Evolutionary conservation across 1,139 yeast species (phyloP).

Genomic region (Nadsonia commutata): DNA sequence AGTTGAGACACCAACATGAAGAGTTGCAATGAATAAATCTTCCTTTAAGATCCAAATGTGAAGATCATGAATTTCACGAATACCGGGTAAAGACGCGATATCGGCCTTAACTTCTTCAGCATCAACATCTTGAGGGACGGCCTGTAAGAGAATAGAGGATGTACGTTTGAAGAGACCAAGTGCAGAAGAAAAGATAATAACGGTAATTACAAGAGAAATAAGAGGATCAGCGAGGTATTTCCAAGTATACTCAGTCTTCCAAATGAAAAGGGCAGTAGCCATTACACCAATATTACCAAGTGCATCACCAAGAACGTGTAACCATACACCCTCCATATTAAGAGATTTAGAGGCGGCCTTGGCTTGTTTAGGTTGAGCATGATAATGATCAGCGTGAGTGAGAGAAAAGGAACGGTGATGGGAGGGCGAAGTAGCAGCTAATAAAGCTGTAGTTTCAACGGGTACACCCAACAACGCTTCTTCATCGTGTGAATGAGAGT

Average conservation of each 20-base stretch:
- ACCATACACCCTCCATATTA: slow-evolving; percentile 94
- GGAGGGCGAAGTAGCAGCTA: slow-evolving; percentile 5
- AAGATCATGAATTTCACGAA: slow-evolving; percentile 80
- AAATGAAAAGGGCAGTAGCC: slow-evolving; percentile 72
- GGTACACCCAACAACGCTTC: slow-evolving; percentile 3
- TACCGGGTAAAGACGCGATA: slow-evolving; percentile 51
- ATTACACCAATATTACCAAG: slow-evolving; percentile 92
- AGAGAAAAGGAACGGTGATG: slow-evolving; percentile 8
- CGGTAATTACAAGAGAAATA: slow-evolving; percentile 71
- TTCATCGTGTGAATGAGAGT: slow-evolving; percentile 13
- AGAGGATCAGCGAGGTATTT: slow-evolving; percentile 74
- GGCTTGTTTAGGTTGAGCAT: slow-evolving; percentile 20
- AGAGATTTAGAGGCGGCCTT: slow-evolving; percentile 40
- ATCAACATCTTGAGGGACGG: slow-evolving; percentile 72
- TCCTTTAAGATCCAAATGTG: slow-evolving; percentile 96
- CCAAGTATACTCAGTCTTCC: slow-evolving; percentile 90
- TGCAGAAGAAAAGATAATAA: slow-evolving; percentile 81
- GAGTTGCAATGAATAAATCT: slow-evolving; percentile 71
- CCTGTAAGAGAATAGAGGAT: slow-evolving; percentile 78
- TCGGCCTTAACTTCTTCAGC: slow-evolving; percentile 61
- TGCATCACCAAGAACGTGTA: slow-evolving; percentile 94
- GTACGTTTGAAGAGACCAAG: slow-evolving; percentile 80
- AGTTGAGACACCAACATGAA: slow-evolving; percentile 64
- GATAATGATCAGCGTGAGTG: slow-evolving; percentile 24
- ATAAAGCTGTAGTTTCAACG: slow-evolving; percentile 5